Evolutionary conservation across 148 eudicot species (phyloP).

Genomic region (Camellia granthamiana): DNA sequence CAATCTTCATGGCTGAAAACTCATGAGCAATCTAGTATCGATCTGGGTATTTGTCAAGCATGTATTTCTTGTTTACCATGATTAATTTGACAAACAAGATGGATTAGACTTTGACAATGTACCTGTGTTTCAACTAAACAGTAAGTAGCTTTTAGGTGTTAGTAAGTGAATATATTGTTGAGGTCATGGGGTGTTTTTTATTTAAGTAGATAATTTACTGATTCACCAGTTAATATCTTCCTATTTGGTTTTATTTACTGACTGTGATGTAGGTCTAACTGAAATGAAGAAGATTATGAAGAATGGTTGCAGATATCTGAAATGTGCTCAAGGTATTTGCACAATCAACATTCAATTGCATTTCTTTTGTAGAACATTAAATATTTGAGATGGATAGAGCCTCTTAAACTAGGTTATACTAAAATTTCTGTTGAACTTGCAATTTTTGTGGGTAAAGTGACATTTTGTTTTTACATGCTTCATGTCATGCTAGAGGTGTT

Average conservation of each 20-base stretch:
- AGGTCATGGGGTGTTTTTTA: neutral
- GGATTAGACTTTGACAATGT: neutral
- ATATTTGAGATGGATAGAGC: too few species aligned
- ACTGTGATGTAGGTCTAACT: constrained; percentile 60
- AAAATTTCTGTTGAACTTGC: too few species aligned
- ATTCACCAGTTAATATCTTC: neutral
- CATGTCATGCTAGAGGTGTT: too few species aligned
- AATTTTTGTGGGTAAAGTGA: too few species aligned
- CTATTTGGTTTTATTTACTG: neutral
- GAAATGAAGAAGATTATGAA: constrained; percentile 25
- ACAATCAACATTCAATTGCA: too few species aligned
- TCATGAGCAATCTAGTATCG: too few species aligned
- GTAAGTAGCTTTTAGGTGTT: neutral
- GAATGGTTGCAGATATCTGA: too few species aligned
- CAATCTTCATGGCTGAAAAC: too few species aligned
- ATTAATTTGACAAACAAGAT: neutral
- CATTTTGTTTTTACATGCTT: too few species aligned
- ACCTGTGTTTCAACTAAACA: neutral
- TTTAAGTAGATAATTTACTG: neutral
- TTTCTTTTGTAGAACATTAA: too few species aligned
- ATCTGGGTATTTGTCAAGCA: neutral
- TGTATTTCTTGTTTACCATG: neutral
- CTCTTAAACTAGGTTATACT: too few species aligned
- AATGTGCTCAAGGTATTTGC: too few species aligned
- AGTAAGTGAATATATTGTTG: neutral